Conservation (phyloP, 805 yeast species). For the Kodamaea kaohsiungensis region DNA sequence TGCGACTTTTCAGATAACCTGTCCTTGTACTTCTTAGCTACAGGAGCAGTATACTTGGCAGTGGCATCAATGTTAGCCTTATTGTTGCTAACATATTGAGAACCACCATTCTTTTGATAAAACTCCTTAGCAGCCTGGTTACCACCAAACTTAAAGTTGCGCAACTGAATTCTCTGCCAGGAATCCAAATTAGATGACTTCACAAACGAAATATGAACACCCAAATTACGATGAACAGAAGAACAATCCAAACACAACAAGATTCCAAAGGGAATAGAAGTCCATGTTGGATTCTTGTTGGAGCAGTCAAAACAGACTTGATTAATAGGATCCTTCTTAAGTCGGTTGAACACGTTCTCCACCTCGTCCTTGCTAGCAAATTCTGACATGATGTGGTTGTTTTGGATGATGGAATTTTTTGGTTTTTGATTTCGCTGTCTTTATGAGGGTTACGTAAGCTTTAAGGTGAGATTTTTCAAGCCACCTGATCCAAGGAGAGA, state of each 20-base stretch:
- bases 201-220: conserved; percentile 95
- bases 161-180: conserved; percentile 88
- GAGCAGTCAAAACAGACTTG: conserved; percentile 91
- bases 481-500: background rate
- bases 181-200: conserved; percentile 89
- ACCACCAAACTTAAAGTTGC: conserved; percentile 94
- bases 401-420: background rate
- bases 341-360: conserved; percentile 59
- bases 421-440: conserved; percentile 1
- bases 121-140: conserved; percentile 84
- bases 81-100: conserved; percentile 52
- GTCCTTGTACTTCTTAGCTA: conserved; percentile 79
- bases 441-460: background rate
- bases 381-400: conserved; percentile 35
- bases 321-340: conserved; percentile 70
- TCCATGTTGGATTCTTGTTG: conserved; percentile 96
- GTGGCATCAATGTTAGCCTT: conserved; percentile 55
- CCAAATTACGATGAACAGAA: conserved; percentile 92
- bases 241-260: conserved; percentile 92
- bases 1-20: conserved; percentile 70
- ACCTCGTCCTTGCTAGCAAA: conserved; percentile 72
- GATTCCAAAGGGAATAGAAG: conserved; percentile 95
- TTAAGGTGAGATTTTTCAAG: background rate
- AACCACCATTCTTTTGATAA: conserved; percentile 83
- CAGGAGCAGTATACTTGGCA: conserved; percentile 75